Conservation (phyloP, 2,329 filamentous ascomycete species). For the Grosmannia huntii region DNA sequence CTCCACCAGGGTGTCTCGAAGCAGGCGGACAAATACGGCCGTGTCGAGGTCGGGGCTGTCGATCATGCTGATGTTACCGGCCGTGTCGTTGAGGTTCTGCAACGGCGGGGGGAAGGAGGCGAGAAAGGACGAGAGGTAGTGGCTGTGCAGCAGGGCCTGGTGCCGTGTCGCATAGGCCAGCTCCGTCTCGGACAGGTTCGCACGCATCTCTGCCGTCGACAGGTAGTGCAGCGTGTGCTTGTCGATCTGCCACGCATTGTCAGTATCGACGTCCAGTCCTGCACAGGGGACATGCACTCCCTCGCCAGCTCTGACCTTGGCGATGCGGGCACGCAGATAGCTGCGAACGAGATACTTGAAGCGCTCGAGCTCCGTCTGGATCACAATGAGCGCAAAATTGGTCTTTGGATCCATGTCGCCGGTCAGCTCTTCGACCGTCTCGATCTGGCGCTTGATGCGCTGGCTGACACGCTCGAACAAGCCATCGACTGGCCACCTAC, state of each 20-base stretch:
- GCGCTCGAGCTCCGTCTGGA: slow-evolving; percentile 90
- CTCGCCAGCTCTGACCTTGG: slow-evolving; percentile 50
- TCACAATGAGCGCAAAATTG: slow-evolving; percentile 86
- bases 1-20: slow-evolving; percentile 46
- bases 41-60: slow-evolving; percentile 71
- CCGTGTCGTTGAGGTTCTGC: slow-evolving; percentile 79
- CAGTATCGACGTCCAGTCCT: background rate
- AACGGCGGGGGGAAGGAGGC: slow-evolving; percentile 65
- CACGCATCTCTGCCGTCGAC: slow-evolving; percentile 37
- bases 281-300: background rate
- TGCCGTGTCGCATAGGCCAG: slow-evolving; percentile 73
- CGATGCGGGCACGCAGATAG: slow-evolving; percentile 70
- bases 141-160: slow-evolving; percentile 68
- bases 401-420: slow-evolving; percentile 79
- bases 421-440: slow-evolving; percentile 43
- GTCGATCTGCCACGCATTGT: slow-evolving; percentile 48
- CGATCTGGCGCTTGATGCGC: slow-evolving; percentile 30
- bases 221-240: slow-evolving; percentile 64
- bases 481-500: slow-evolving; percentile 51
- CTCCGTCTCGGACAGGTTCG: slow-evolving; percentile 64
- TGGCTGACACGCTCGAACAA: slow-evolving; percentile 75
- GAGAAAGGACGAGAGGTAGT: slow-evolving; percentile 80
- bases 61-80: slow-evolving; percentile 85
- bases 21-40: slow-evolving; percentile 71
- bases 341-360: slow-evolving; percentile 85